A percentile compares a stretch with the other conserved stretches of the same genome.
Evolutionary conservation across 2,329 filamentous ascomycete species (phyloP).

Genomic region (Phialemonium atrogriseum): DNA sequence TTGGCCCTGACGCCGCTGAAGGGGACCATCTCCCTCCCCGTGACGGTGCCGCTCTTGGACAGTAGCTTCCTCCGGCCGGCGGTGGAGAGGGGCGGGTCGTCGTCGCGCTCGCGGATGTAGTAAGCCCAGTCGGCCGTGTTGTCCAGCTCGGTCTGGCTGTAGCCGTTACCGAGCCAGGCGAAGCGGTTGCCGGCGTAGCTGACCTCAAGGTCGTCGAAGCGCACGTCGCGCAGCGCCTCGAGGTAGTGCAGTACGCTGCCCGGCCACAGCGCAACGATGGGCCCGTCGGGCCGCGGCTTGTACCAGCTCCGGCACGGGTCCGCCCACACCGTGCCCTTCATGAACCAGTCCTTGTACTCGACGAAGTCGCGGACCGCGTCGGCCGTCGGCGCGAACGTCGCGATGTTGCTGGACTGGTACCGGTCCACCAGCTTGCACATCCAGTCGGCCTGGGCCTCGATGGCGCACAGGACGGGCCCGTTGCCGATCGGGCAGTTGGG

Average conservation of each 20-base stretch:
- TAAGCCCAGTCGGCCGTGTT: slow-evolving; percentile 28
- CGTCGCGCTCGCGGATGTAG: slow-evolving; percentile 27
- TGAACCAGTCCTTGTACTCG: slow-evolving; percentile 31
- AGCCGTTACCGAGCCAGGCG: slow-evolving; percentile 32
- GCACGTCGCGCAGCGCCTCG: slow-evolving; percentile 33
- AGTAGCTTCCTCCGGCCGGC: slow-evolving; percentile 15
- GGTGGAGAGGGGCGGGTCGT: slow-evolving; percentile 18
- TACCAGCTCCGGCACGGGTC: slow-evolving; percentile 36
- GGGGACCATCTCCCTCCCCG: slow-evolving; percentile 8
- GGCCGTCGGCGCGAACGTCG: slow-evolving; percentile 31
- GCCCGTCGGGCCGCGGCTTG: slow-evolving; percentile 33
- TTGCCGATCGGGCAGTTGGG: slow-evolving; percentile 31
- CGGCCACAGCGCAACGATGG: slow-evolving; percentile 35
- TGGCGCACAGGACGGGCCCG: slow-evolving; percentile 30
- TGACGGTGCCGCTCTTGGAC: slow-evolving; percentile 18
- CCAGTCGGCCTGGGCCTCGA: slow-evolving; percentile 40
- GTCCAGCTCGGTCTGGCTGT: slow-evolving; percentile 31
- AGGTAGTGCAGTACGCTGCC: slow-evolving; percentile 40
- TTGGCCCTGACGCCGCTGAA: slow-evolving; percentile 9
- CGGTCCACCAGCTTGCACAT: slow-evolving; percentile 40
- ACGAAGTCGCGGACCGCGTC: slow-evolving; percentile 41
- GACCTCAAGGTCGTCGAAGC: slow-evolving; percentile 38
- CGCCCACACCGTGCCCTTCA: slow-evolving; percentile 34
- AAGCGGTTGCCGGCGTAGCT: slow-evolving; percentile 28
- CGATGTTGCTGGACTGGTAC: slow-evolving; percentile 38